A percentile compares a stretch with the other conserved stretches of the same genome.
Evolutionary conservation across 2,329 filamentous ascomycete species (phyloP).

Genomic region (Paecilomyces variotii): DNA sequence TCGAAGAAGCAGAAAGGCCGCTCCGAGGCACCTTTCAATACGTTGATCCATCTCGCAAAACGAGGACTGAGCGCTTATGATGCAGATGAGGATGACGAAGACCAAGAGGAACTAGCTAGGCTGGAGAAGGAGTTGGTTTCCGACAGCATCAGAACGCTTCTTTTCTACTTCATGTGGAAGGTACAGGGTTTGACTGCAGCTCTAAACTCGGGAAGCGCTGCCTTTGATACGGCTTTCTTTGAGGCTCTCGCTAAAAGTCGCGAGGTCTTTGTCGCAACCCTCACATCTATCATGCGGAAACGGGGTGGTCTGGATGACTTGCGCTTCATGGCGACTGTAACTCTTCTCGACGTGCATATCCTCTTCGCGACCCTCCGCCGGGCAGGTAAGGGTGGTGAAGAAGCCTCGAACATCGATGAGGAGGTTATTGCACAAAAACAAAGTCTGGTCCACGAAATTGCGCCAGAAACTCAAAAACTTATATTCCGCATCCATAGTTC

Average conservation of each 20-base stretch:
- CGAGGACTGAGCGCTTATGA: constrained; percentile 60
- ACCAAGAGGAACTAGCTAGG: constrained; percentile 46
- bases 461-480: constrained; percentile 53
- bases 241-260: constrained; percentile 58
- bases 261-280: constrained; percentile 42
- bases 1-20: constrained; percentile 32
- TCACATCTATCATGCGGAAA: constrained; percentile 43
- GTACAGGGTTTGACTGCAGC: constrained; percentile 52
- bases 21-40: constrained; percentile 47
- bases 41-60: constrained; percentile 63
- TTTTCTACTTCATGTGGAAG: constrained; percentile 97
- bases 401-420: constrained; percentile 40
- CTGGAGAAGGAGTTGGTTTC: constrained; percentile 72
- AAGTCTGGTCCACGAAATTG: constrained; percentile 61
- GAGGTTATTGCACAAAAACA: constrained; percentile 49
- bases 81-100: constrained; percentile 50
- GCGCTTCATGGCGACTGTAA: constrained; percentile 65
- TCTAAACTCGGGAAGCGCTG: constrained; percentile 46
- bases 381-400: constrained; percentile 30
- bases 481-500: constrained; percentile 70
- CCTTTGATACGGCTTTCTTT: constrained; percentile 56
- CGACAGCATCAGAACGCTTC: constrained; percentile 65
- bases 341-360: constrained; percentile 72
- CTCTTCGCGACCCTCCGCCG: constrained; percentile 67
- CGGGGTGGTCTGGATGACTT: constrained; percentile 63